These are phyloP conservation scores for Diaporthe destruens DNA, from an alignment of 2,329 filamentous ascomycete genomes.

Conservation along the genomic window DNA sequence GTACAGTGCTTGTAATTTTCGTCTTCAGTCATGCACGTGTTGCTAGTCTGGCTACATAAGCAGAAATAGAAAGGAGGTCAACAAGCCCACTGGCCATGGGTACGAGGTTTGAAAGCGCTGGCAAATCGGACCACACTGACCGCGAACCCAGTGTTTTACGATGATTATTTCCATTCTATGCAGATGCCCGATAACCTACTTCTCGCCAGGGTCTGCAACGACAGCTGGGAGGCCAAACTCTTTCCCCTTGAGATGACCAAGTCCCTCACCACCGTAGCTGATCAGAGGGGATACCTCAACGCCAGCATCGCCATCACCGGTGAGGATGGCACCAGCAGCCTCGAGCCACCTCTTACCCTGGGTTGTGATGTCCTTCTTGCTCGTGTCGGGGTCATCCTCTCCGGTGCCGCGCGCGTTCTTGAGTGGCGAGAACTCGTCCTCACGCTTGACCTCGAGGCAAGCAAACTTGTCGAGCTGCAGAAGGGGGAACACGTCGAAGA, in stretches of 20 bases:
- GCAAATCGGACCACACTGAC: too few relatives aligned
- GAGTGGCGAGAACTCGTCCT: constrained; percentile 97
- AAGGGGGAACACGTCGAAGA: constrained; percentile 98
- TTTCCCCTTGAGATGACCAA: constrained; percentile 67
- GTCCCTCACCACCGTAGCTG: constrained; percentile 84
- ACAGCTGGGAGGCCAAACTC: constrained; percentile 66
- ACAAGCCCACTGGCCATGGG: rapidly evolving
- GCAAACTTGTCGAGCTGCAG: constrained; percentile 89
- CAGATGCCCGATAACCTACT: constrained; percentile 4
- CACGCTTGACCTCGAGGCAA: constrained; percentile 93
- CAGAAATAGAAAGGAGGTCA: neutral
- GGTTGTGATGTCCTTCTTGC: constrained; percentile 87
- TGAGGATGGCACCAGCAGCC: constrained; percentile 81
- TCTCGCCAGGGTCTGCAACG: constrained; percentile 55
- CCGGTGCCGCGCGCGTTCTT: constrained; percentile 91
- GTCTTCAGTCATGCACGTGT: neutral
- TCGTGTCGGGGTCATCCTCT: constrained; percentile 95
- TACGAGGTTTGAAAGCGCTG: neutral
- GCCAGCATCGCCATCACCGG: constrained; percentile 74
- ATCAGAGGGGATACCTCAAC: constrained; percentile 93
- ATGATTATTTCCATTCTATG: neutral
- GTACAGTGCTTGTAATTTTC: neutral
- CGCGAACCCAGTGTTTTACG: neutral
- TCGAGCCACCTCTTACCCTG: constrained; percentile 91
- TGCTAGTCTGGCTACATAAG: neutral